Conservation (phyloP, 2,329 filamentous ascomycete genomes). For the Apiospora phragmitis region DNA sequence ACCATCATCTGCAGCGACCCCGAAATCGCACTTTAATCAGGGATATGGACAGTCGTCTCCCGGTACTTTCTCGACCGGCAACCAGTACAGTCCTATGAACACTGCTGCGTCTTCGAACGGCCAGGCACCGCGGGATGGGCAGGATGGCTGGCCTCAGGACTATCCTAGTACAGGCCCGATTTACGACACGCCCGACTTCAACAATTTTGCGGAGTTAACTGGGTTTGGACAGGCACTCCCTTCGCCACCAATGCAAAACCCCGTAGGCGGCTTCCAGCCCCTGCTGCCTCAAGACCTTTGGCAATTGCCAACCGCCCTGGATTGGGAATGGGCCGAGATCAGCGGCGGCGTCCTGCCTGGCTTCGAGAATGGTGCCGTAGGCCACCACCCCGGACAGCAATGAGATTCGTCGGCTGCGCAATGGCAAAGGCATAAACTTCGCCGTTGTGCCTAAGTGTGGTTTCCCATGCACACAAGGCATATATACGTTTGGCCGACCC, state of each 20-base stretch:
- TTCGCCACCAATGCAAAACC: slow-evolving; percentile 30
- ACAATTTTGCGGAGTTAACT: slow-evolving; percentile 46
- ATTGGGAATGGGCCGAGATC: slow-evolving; percentile 80
- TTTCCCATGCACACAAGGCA: neutral
- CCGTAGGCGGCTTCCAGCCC: slow-evolving; percentile 65
- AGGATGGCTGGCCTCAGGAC: slow-evolving; percentile 49
- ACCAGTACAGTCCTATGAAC: slow-evolving; percentile 40
- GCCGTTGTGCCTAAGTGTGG: neutral
- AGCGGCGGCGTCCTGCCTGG: slow-evolving; percentile 64
- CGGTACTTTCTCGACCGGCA: slow-evolving; percentile 31
- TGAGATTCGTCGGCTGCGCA: neutral
- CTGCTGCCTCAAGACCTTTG: slow-evolving; percentile 92
- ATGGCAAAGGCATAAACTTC: neutral
- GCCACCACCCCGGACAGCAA: neutral
- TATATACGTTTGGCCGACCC: neutral
- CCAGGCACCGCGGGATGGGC: slow-evolving; percentile 45
- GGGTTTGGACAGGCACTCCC: slow-evolving; percentile 40
- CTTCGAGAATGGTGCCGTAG: slow-evolving; percentile 52
- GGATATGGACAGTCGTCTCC: slow-evolving; percentile 27
- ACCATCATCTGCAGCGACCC: slow-evolving; percentile 27
- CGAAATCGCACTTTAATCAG: slow-evolving; percentile 33
- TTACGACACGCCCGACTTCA: slow-evolving; percentile 40
- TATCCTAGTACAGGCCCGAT: slow-evolving; percentile 35
- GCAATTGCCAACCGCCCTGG: slow-evolving; percentile 93
- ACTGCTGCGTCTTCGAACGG: slow-evolving; percentile 37